phyloP scores from a whole-genome alignment of 345 rosid species.

The Populus davidiana region DNA sequence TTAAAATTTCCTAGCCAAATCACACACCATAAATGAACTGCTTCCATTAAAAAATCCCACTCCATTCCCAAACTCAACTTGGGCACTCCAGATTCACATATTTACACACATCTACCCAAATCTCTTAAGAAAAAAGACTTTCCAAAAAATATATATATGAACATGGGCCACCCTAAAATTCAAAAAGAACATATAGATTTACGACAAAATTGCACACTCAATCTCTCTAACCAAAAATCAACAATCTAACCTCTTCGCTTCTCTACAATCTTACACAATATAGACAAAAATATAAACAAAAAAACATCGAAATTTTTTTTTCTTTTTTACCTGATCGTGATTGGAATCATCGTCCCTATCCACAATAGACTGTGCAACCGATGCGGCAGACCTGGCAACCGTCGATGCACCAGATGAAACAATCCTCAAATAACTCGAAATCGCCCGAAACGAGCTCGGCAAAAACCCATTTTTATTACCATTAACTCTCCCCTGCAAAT shows the following conservation, averaged over 20 bases:
- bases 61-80: neutral
- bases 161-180: neutral
- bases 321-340: constrained; percentile 60
- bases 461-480: constrained; percentile 40
- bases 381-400: constrained; percentile 79
- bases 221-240: neutral
- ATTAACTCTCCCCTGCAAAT: constrained; percentile 14
- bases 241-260: neutral
- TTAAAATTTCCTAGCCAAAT: neutral
- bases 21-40: neutral
- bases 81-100: neutral
- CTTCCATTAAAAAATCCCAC: neutral
- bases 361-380: constrained; percentile 73
- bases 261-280: neutral
- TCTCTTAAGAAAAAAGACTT: neutral
- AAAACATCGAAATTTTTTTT: neutral
- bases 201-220: neutral
- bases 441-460: constrained; percentile 70
- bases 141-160: neutral
- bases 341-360: constrained; percentile 55
- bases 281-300: neutral
- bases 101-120: neutral
- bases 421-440: constrained; percentile 69
- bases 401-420: constrained; percentile 92
- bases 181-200: neutral